Conservation (phyloP, 2,329 filamentous ascomycete species). For the Claviceps purpurea region DNA sequence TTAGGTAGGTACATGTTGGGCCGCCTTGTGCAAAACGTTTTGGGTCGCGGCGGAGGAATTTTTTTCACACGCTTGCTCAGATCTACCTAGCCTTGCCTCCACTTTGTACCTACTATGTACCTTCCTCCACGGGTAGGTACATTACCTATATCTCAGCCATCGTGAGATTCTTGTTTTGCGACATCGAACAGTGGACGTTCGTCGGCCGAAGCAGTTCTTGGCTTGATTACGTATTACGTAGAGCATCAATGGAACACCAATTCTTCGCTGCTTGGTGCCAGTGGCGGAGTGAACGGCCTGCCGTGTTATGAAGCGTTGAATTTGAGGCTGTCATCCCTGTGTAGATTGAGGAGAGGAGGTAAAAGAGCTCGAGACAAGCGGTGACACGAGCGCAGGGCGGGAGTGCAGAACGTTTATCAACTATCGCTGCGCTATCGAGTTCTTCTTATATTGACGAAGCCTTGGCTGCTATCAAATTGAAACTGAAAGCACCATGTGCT, state of each 20-base stretch:
- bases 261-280: too few relatives aligned
- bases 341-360: not conserved
- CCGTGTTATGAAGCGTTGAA: too few relatives aligned
- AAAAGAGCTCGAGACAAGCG: not conserved
- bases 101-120: constrained; percentile 17
- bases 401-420: too few relatives aligned
- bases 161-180: not conserved
- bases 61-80: constrained; percentile 8
- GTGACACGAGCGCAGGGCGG: not conserved
- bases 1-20: constrained; percentile 14
- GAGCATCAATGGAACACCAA: not conserved
- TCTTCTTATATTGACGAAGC: too few relatives aligned
- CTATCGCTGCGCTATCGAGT: not conserved
- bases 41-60: constrained; percentile 10
- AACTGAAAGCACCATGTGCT: not conserved
- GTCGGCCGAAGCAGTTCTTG: not conserved
- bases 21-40: constrained; percentile 3
- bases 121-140: not conserved
- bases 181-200: not conserved
- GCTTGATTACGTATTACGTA: not conserved
- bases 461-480: too few relatives aligned
- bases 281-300: too few relatives aligned
- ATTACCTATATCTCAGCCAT: constrained; percentile 7
- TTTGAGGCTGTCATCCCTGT: not conserved
- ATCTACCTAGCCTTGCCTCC: constrained; percentile 3